Evolutionary conservation across 257 asterid genomes (phyloP), one percentile per base, ranked within the genome.

Genomic region (Rehmannia glutinosa): DNA sequence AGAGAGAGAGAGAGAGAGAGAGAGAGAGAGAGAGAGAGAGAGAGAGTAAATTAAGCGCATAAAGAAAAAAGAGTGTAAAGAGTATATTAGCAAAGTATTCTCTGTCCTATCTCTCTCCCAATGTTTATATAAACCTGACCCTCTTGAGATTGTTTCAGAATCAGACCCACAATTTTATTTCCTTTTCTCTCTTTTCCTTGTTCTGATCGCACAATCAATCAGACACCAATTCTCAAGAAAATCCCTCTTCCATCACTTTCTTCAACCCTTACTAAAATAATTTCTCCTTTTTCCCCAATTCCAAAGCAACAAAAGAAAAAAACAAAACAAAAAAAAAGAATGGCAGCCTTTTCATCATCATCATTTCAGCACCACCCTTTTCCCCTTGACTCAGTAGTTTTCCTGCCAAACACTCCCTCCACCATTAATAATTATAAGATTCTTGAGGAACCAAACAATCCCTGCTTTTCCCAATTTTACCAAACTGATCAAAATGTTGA

Each of bases 311-410:
- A 28, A 10, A n/a, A 45, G 9, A 50, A 50, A 21, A 51, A 51
- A 5, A 30, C 3, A 2, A 30, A 30, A 30, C 3, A 30, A 2
- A 27, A 51, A 47, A 3, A n/a, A 42, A 17, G 74, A 3, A 81
- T 78, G 84, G 81, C 81, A 72, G 81, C 84, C 69, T 79, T 83
- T 74, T 54, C 76, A 1, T 78, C 86, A 28, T 57, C 86, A 24
- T 30, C 79, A 17, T 51, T 71, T 12, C 78, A 78, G 8, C 79
- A 70, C 9, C 74, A 67, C 20, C 54, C 59, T 53, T 74, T 76
- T 33, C 64, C 49, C 42, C 69, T 73, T 43, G 80, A 80, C 72
- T 66, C 85, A 58, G 63, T 84, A 58, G 17, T 38, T 36, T 8
- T 66, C 70, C 70, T 75, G 46, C 77, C 77, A 52, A 61, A 8